Percentiles rank a stretch among this genome's conserved stretches.
These are phyloP conservation scores for Blastobotrys proliferans DNA, from an alignment of 1,139 yeast genomes.

Conservation along the genomic window DNA sequence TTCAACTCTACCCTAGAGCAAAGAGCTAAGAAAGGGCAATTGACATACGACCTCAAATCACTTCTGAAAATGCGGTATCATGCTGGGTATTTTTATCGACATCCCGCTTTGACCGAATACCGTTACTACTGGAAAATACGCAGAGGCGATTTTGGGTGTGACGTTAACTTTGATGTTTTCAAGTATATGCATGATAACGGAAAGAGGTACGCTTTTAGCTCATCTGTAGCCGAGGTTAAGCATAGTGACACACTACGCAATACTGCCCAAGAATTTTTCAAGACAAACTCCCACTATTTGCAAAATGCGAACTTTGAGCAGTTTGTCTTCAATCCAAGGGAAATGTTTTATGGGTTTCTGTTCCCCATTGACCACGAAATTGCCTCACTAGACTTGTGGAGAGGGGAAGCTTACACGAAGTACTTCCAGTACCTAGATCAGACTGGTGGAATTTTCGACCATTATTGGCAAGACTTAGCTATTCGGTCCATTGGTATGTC, in stretches of 20 bases:
- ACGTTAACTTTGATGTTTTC: constrained; percentile 76
- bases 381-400: constrained; percentile 73
- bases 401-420: constrained; percentile 58
- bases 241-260: constrained; percentile 84
- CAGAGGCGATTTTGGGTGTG: constrained; percentile 87
- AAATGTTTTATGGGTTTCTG: constrained; percentile 74
- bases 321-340: constrained; percentile 67
- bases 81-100: constrained; percentile 85
- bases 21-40: constrained; percentile 43
- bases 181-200: constrained; percentile 72
- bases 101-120: constrained; percentile 63
- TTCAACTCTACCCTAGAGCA: constrained; percentile 57
- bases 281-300: constrained; percentile 56
- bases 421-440: constrained; percentile 70
- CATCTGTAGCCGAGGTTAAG: constrained; percentile 71
- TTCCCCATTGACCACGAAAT: constrained; percentile 93
- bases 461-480: constrained; percentile 94
- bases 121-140: constrained; percentile 93
- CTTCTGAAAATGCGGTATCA: constrained; percentile 61
- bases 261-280: constrained; percentile 63
- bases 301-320: constrained; percentile 58
- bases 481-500: constrained; percentile 86
- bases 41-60: constrained; percentile 59
- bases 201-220: constrained; percentile 72
- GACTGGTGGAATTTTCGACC: constrained; percentile 82